Percentiles rank a stretch among this genome's conserved stretches.
Conservation (phyloP, 208 protist genomes). For the Wallacemonas sp. region DNA sequence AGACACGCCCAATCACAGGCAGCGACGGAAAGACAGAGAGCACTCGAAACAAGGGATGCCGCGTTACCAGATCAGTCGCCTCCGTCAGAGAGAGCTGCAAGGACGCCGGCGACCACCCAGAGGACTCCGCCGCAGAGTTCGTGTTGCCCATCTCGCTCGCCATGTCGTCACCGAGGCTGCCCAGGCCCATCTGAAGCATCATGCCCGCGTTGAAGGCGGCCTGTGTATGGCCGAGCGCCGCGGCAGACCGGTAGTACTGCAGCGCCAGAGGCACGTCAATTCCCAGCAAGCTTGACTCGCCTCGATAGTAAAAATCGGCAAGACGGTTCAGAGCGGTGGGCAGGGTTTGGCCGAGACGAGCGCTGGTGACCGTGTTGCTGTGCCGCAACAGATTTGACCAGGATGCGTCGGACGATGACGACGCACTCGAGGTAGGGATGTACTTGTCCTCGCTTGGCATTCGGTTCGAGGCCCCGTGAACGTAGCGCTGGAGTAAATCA, state of each 20-base stretch:
- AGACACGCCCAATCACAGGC: not conserved
- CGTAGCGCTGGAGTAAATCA: slow-evolving; percentile 32
- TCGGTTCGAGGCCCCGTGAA: slow-evolving; percentile 12
- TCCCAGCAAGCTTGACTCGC: slow-evolving; percentile 49
- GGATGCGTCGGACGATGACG: too few relatives aligned
- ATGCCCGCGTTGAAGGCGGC: slow-evolving; percentile 68
- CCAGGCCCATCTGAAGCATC: slow-evolving; percentile 66
- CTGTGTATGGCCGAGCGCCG: slow-evolving; percentile 26
- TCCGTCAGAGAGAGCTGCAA: not conserved
- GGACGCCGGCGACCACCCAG: too few relatives aligned
- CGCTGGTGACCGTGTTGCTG: too few relatives aligned
- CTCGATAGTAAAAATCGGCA: slow-evolving; percentile 75
- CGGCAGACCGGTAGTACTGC: slow-evolving; percentile 58
- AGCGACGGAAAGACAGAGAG: not conserved
- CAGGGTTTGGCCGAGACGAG: slow-evolving; percentile 7
- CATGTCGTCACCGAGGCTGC: slow-evolving; percentile 8
- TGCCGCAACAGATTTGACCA: not conserved
- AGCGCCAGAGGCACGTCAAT: slow-evolving; percentile 46
- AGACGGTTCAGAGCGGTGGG: slow-evolving; percentile 27
- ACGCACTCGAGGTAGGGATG: not conserved
- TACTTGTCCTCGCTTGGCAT: not conserved
- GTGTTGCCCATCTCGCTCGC: too few relatives aligned
- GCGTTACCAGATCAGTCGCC: not conserved
- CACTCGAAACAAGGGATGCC: slow-evolving; percentile 1
- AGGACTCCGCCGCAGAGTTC: too few relatives aligned